Conservation (phyloP, 2,329 filamentous ascomycete species). For the Davidsoniella eucalypti region DNA sequence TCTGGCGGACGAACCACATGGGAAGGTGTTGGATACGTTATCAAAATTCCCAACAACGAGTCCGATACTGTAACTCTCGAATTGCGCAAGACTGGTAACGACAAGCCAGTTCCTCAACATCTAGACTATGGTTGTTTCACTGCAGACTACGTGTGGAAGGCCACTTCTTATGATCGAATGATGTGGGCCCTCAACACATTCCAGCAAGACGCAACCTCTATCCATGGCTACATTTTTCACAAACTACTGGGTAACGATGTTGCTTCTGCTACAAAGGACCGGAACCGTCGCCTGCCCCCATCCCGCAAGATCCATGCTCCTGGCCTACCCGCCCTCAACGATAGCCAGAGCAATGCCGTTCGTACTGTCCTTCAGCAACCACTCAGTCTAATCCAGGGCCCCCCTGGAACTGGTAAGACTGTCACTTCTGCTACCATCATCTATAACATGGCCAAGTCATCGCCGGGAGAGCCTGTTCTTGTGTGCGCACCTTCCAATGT, state of each 20-base stretch:
- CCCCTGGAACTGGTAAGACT: conserved; percentile 93
- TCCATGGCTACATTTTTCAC: conserved; percentile 97
- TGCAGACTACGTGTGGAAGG: conserved; percentile 98
- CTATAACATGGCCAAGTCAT: conserved; percentile 91
- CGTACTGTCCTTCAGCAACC: conserved; percentile 90
- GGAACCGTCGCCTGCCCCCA: conserved; percentile 55
- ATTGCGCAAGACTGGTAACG: conserved; percentile 81
- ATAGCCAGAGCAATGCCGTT: conserved; percentile 89
- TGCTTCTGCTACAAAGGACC: conserved; percentile 65
- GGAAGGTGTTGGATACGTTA: conserved; percentile 97
- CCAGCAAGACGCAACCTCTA: conserved; percentile 92
- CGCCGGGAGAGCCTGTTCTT: conserved; percentile 69
- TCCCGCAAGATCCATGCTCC: conserved; percentile 96
- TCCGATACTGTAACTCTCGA: conserved; percentile 95
- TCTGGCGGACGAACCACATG: conserved; percentile 79
- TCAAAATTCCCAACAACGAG: conserved; percentile 98
- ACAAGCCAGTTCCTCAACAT: conserved; percentile 90
- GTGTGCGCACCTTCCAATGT: conserved; percentile 98
- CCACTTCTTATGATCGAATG: conserved; percentile 98
- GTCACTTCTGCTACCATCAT: conserved; percentile 98
- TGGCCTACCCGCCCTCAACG: conserved; percentile 83
- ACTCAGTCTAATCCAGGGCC: conserved; percentile 88
- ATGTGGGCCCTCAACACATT: conserved; percentile 99
- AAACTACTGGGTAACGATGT: conserved; percentile 91
- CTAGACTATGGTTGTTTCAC: conserved; percentile 88